Evolutionary conservation across 1,284 basidiomycete genomes (phyloP).

Genomic region (Rhodotorula sp.): DNA sequence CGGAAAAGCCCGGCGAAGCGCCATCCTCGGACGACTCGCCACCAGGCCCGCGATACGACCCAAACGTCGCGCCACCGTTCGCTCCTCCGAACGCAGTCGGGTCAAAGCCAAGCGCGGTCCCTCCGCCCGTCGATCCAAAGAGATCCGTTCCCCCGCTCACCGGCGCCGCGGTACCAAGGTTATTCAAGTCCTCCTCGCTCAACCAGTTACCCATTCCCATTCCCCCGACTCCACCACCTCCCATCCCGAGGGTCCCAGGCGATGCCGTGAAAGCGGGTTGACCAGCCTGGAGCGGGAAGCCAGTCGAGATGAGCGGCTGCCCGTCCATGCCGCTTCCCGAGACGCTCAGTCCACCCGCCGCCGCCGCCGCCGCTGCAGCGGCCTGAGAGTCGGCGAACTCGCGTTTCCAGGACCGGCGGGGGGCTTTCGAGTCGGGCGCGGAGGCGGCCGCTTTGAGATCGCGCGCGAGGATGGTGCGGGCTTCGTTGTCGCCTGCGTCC

Average conservation of each 20-base stretch:
- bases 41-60: not conserved
- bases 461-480: constrained; percentile 43
- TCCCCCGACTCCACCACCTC: not conserved
- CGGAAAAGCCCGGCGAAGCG: not conserved
- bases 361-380: constrained; percentile 2
- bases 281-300: constrained; percentile 17
- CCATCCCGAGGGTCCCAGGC: not conserved
- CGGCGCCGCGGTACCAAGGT: not conserved
- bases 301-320: constrained; percentile 15
- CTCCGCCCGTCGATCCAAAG: not conserved
- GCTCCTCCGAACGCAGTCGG: not conserved
- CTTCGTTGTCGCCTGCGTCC: constrained; percentile 43
- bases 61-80: not conserved
- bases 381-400: constrained; percentile 15
- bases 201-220: not conserved
- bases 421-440: constrained; percentile 30
- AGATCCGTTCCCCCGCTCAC: not conserved
- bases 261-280: constrained; percentile 3
- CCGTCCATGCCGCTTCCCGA: not conserved
- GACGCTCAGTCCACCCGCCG: not conserved
- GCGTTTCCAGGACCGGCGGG: constrained; percentile 41
- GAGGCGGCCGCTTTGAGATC: constrained; percentile 41
- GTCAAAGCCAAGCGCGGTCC: constrained; percentile 14
- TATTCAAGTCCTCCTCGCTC: constrained; percentile 1
- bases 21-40: constrained; percentile 12